Evolutionary conservation across 1,139 yeast genomes (phyloP).

Genomic region (Magnusiomyces suaveolens): DNA sequence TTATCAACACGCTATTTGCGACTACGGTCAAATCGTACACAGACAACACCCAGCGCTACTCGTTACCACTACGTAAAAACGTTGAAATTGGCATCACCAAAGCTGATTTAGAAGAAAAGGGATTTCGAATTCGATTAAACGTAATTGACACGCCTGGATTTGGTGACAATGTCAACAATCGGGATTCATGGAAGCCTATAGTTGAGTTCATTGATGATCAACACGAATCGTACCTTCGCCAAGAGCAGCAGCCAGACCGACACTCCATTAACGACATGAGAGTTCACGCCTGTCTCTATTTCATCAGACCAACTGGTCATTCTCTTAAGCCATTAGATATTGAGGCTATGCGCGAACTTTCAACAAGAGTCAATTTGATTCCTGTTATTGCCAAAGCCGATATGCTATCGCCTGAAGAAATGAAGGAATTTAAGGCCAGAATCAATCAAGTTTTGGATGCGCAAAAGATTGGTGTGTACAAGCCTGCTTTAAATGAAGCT

Average conservation of each 20-base stretch:
- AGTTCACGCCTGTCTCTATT: conserved; percentile 91
- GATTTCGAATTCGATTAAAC: conserved; percentile 74
- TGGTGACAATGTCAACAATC: conserved; percentile 92
- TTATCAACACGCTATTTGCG: conserved; percentile 75
- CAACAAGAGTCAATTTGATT: conserved; percentile 82
- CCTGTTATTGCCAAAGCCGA: conserved; percentile 96
- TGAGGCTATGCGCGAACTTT: conserved; percentile 81
- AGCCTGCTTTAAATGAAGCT: conserved; percentile 50
- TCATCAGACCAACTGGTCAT: conserved; percentile 96
- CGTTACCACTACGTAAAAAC: conserved; percentile 68
- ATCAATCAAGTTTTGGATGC: conserved; percentile 85
- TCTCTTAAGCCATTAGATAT: no score
- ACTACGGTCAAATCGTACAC: conserved; percentile 50
- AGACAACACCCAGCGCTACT: conserved; percentile 60
- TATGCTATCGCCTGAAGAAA: conserved; percentile 75
- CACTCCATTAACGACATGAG: conserved; percentile 53
- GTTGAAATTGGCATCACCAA: conserved; percentile 85
- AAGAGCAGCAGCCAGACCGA: conserved; percentile 90
- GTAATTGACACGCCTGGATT: conserved; percentile 96
- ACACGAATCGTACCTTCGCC: conserved; percentile 89
- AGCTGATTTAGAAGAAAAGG: conserved; percentile 88
- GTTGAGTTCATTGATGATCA: conserved; percentile 94
- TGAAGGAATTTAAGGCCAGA: conserved; percentile 71
- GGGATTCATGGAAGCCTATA: conserved; percentile 88
- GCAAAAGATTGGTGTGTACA: conserved; percentile 81